Percentiles rank a stretch among this genome's conserved stretches.
Evolutionary conservation across 352 stramenopile species (phyloP).

Genomic region (Hyaloperonospora arabidopsidis): DNA sequence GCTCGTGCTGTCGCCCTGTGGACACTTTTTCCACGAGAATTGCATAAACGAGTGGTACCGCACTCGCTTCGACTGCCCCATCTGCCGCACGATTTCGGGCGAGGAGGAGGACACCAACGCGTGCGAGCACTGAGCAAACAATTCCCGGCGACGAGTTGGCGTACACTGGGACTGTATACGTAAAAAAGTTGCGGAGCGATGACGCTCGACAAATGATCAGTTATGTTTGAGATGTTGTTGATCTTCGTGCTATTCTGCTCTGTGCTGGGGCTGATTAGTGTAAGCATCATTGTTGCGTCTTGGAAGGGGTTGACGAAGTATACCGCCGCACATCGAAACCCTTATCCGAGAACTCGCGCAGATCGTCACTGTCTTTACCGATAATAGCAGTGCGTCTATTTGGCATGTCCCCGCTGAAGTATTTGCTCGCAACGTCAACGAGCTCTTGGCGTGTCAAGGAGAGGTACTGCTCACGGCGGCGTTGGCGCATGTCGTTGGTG

Average conservation of each 20-base stretch:
- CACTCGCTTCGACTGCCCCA: constrained; percentile 82
- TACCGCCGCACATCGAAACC: constrained; percentile 40
- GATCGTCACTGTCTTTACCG: constrained; percentile 44
- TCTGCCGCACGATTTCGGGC: constrained; percentile 78
- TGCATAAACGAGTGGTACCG: constrained; percentile 87
- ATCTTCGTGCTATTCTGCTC: constrained; percentile 8
- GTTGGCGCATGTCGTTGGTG: constrained; percentile 78
- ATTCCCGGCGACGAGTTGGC: constrained; percentile 3
- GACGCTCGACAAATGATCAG: constrained; percentile 18
- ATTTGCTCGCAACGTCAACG: constrained; percentile 45
- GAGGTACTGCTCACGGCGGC: constrained; percentile 61
- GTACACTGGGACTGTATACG: background rate
- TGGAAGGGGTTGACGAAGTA: constrained; percentile 7
- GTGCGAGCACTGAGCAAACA: constrained; percentile 13
- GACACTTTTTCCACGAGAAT: constrained; percentile 84
- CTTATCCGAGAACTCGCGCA: constrained; percentile 37
- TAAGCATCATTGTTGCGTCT: background rate
- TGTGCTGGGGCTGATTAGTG: background rate
- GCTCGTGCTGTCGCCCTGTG: constrained; percentile 70
- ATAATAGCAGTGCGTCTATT: constrained; percentile 46
- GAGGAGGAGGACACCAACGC: constrained; percentile 28
- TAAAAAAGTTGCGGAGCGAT: constrained; percentile 1
- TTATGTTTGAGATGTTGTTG: constrained; percentile 17
- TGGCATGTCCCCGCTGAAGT: constrained; percentile 31
- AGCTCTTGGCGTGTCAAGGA: constrained; percentile 35